Evolutionary conservation across 202 grass and related monocot genomes (phyloP).

Genomic region (Brachypodium distachyon): DNA sequence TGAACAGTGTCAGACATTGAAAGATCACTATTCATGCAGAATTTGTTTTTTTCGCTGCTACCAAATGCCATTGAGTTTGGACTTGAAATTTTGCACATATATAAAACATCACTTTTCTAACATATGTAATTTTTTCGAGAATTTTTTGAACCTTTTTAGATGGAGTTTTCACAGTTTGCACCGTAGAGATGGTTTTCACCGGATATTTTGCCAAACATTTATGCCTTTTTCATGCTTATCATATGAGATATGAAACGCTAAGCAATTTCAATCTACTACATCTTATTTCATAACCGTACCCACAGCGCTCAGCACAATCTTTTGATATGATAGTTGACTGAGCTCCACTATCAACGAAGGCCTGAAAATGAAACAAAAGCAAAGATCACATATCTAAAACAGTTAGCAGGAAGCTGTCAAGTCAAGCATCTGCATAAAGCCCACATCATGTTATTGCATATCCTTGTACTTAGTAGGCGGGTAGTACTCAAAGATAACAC

Average conservation of each 20-base stretch:
- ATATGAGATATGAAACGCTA: neutral
- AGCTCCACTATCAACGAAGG: slow-evolving; percentile 96
- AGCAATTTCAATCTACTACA: neutral
- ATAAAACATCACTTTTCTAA: too few relatives aligned
- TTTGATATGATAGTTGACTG: slow-evolving; percentile 99
- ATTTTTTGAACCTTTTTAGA: too few relatives aligned
- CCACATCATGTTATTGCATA: neutral
- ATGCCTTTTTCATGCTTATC: neutral
- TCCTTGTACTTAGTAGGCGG: neutral
- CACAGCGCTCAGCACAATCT: slow-evolving; percentile 88
- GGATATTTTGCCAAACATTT: too few relatives aligned
- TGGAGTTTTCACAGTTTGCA: too few relatives aligned
- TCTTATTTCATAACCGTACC: slow-evolving; percentile 45
- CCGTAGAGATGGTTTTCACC: too few relatives aligned
- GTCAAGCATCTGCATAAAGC: neutral
- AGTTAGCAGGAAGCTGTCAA: neutral
- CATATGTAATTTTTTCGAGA: too few relatives aligned
- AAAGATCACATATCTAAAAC: slow-evolving; percentile 12
- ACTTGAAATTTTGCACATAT: too few relatives aligned
- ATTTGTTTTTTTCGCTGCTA: too few relatives aligned
- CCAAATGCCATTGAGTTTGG: too few relatives aligned
- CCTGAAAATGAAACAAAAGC: slow-evolving; percentile 40
- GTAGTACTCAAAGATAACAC: neutral
- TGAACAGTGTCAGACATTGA: too few relatives aligned
- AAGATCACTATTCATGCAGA: too few relatives aligned